A percentile compares a stretch with the other conserved stretches of the same genome.
phyloP scores from a whole-genome alignment of 192 early-diverging fungal genomes.

The Umbelopsis ramanniana region DNA sequence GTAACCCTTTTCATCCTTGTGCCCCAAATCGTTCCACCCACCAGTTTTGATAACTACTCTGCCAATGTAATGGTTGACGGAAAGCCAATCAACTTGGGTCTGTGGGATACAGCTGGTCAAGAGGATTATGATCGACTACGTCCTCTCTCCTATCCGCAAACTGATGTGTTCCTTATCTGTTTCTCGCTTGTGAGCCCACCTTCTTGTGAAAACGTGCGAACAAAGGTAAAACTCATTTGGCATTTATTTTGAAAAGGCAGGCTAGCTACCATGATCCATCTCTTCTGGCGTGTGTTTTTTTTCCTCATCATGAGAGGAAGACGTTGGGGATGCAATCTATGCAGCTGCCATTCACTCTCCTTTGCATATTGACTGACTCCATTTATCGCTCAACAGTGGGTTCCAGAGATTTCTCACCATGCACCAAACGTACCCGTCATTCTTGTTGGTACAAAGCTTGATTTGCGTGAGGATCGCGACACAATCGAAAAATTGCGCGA shows the following conservation, averaged over 20 bases:
- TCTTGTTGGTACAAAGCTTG: conserved; percentile 90
- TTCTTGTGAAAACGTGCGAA: conserved; percentile 37
- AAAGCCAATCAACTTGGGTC: conserved; percentile 89
- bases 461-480: conserved; percentile 85
- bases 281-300: too few species aligned
- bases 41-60: conserved; percentile 88
- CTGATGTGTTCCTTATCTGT: conserved; percentile 43
- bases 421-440: conserved; percentile 84
- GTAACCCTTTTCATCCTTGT: conserved; percentile 9
- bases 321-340: too few species aligned
- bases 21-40: conserved; percentile 58
- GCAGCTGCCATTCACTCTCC: neutral
- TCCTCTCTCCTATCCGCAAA: conserved; percentile 92
- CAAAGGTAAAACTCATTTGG: conserved; percentile 28
- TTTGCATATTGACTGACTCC: conserved; percentile 33
- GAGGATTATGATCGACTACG: conserved; percentile 93
- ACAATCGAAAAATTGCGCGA: conserved; percentile 79
- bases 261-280: too few species aligned
- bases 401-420: conserved; percentile 87
- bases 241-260: too few species aligned
- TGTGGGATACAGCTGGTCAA: conserved; percentile 95
- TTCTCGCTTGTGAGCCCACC: conserved; percentile 37
- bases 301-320: too few species aligned
- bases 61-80: conserved; percentile 96
- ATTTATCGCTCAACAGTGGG: conserved; percentile 77